Percentiles rank a stretch among this genome's conserved stretches.
These are phyloP conservation scores for Heracleum sosnowskyi DNA, from an alignment of 129 eudicot genomes.

Conservation along the genomic window DNA sequence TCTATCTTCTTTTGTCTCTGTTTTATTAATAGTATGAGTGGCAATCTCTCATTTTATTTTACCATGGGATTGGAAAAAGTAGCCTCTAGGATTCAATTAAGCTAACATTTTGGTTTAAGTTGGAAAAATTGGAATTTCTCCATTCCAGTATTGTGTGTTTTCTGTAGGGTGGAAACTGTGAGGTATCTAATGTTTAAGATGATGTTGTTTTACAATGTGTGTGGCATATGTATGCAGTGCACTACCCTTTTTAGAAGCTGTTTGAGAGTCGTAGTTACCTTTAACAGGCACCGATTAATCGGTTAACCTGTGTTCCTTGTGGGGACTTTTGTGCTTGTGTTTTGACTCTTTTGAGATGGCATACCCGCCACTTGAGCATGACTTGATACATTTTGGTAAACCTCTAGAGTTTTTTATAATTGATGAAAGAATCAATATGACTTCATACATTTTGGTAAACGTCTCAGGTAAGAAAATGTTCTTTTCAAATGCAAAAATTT, in stretches of 20 bases:
- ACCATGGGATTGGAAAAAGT: neutral
- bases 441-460: no score
- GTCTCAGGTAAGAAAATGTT: no score
- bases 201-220: neutral
- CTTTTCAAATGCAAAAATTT: no score
- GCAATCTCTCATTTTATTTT: neutral
- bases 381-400: no score
- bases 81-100: neutral
- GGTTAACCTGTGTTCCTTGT: neutral
- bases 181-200: neutral
- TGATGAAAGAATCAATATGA: neutral
- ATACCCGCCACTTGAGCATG: neutral
- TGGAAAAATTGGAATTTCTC: neutral
- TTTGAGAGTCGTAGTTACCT: no score
- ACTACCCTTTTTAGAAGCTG: neutral
- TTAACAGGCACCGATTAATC: no score
- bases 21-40: no score
- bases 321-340: neutral
- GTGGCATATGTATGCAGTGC: neutral
- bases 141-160: neutral
- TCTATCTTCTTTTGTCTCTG: neutral
- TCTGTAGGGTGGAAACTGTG: neutral
- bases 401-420: no score
- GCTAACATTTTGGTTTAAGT: neutral
- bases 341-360: neutral